phyloP scores from a whole-genome alignment of 2,329 filamentous ascomycete species.

The Xylaria arbuscula region DNA sequence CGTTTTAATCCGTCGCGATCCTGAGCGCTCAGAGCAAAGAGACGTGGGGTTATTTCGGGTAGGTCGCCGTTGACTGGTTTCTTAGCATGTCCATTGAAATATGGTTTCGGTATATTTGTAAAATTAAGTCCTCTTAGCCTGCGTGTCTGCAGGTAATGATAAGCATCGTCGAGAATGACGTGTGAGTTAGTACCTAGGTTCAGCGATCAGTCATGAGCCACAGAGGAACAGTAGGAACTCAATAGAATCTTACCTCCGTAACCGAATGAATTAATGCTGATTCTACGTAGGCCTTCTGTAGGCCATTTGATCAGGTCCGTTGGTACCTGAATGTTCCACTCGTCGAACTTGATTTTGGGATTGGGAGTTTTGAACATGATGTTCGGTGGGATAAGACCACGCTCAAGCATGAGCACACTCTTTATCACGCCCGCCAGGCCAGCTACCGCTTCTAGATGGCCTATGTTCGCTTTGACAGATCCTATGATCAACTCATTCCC shows the following conservation, averaged over 20 bases:
- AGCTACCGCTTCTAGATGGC: conserved; percentile 40
- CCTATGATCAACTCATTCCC: conserved; percentile 35
- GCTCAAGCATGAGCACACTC: conserved; percentile 34
- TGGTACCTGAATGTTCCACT: conserved; percentile 21
- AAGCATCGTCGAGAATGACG: too few relatives aligned
- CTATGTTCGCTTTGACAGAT: conserved; percentile 42
- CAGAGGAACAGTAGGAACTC: too few relatives aligned
- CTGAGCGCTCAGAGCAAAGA: too few relatives aligned
- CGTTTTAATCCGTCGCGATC: too few relatives aligned
- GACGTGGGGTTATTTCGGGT: too few relatives aligned
- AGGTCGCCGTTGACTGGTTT: too few relatives aligned
- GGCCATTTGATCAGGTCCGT: conserved; percentile 8
- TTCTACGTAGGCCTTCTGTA: conserved; percentile 7
- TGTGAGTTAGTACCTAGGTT: neutral
- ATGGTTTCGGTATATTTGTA: too few relatives aligned
- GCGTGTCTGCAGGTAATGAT: too few relatives aligned
- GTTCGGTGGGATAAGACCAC: conserved; percentile 32
- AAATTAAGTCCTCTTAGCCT: too few relatives aligned
- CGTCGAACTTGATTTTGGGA: conserved; percentile 35
- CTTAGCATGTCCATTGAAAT: too few relatives aligned
- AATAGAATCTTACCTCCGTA: conserved; percentile 35
- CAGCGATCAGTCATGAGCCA: conserved; percentile 19
- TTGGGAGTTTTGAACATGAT: conserved; percentile 32
- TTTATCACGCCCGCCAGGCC: conserved; percentile 42
- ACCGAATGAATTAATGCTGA: conserved; percentile 38